Conservation (phyloP, 2,329 filamentous ascomycete genomes). For the Arthrobotrys musiformis region DNA sequence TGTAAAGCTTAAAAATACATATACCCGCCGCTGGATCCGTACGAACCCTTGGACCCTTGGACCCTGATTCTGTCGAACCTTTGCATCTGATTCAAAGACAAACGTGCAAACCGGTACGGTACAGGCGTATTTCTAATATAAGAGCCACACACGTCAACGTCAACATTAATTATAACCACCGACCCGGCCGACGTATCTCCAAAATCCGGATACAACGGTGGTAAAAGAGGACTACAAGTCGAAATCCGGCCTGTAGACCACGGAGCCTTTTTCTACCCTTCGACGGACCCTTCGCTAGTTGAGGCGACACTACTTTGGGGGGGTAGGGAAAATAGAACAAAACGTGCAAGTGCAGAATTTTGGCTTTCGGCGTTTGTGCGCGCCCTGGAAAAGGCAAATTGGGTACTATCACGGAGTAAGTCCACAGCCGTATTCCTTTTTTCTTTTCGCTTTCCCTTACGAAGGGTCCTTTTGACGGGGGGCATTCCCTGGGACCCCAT, state of each 20-base stretch:
- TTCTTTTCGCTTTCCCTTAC: background rate
- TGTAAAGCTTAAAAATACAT: slow-evolving; percentile 46
- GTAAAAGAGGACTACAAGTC: slow-evolving; percentile 25
- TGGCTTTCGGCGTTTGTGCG: slow-evolving; percentile 55
- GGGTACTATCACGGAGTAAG: slow-evolving; percentile 46
- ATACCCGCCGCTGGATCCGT: slow-evolving; percentile 53
- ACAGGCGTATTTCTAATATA: slow-evolving; percentile 26
- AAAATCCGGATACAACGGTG: slow-evolving; percentile 54
- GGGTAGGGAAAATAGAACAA: slow-evolving; percentile 5
- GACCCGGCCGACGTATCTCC: slow-evolving; percentile 30
- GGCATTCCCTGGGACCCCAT: slow-evolving; percentile 37
- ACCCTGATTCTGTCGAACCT: slow-evolving; percentile 5
- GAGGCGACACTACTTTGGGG: slow-evolving; percentile 14
- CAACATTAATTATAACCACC: background rate
- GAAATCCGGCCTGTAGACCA: slow-evolving; percentile 46
- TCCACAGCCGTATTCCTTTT: slow-evolving; percentile 46
- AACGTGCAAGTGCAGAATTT: slow-evolving; percentile 11
- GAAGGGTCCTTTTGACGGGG: slow-evolving; percentile 14
- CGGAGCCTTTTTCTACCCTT: slow-evolving; percentile 47
- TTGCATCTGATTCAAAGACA: slow-evolving; percentile 17
- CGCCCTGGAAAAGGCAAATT: slow-evolving; percentile 51
- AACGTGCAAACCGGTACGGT: background rate
- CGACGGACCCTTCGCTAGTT: background rate
- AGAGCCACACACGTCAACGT: slow-evolving; percentile 41
- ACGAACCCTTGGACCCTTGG: background rate